Base-by-base conservation (phyloP, 345 rosid species). In the Stellera chamaejasme region DNA sequence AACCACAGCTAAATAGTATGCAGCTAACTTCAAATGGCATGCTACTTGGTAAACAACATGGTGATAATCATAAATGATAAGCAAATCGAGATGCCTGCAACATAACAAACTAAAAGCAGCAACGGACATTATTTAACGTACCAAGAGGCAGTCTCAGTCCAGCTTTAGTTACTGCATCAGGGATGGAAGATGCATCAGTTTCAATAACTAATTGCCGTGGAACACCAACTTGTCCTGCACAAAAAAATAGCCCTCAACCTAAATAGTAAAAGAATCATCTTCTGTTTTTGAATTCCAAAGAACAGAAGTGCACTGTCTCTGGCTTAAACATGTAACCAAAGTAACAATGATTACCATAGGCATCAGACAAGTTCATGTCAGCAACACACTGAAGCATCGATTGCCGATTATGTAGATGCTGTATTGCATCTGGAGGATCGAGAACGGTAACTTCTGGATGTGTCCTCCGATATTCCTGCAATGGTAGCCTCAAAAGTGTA, bases 381-480 rank as follows among this genome's bases (percentile, higher is more conserved):
- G 87, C 94, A 51, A 85, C 94, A 66, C 85, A 82, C 70, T 82
- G 89, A 23, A 85, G 83, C 94, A 85, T 85, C 12, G 82, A 85
- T 58, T 85, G 89, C 53, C 89, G 94, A 66, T 79, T 81, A 58
- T 62, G 85, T 43, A 85, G 61, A 75, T 80, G 89, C 55, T 80
- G 87, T 70, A 85, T 85, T 16, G 89, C 89, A 78, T 80, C 87
- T 14, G 87, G 94, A 50, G 94, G 94, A 71, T 85, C 89, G 45
- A 85, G 94, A 69, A 85, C 89, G 28, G 94, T 79, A 65, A 85
- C 94, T 70, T 80, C 94, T 15, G 89, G 94, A 71, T 85, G 87
- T 50, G 80, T 66, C 55, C 15, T 69, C 61, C 89, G 54, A 62
- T 82, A 85, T 16, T 82, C 94, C 94, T 85, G 62, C 60, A 76